Evolutionary conservation across 805 yeast genomes (phyloP), one percentile per base, ranked within the genome.

Genomic region (Hanseniaspora valbyensis): DNA sequence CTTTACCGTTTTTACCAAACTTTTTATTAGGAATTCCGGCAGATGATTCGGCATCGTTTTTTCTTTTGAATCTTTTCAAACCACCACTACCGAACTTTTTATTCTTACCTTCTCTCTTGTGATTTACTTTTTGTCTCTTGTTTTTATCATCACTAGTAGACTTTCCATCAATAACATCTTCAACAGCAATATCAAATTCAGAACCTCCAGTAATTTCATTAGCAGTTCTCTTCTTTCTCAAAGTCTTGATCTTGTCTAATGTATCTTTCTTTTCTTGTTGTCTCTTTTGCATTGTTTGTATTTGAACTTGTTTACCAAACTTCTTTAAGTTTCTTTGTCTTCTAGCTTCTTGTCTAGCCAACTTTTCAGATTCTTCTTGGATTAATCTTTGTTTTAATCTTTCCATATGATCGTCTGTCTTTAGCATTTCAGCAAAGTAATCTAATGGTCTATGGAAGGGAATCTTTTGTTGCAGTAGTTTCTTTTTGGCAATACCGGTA

Each of bases 361-460:
- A 84, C 78, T 86, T 86, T 65, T 82, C 83, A 52, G 81, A 73
- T 28, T 82, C 83, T 64, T 87, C 96, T 56, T 78, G 75, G 40
- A 88, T 73, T 58, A 90, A 74, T 67, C 85, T 87, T 61, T 72
- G 69, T 73, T 86, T 88, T 62, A 92, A 75, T 68, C 79, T 85
- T 62, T 87, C 96, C 98, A 92, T 92, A 67, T 92, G 99, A 66
- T 87, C 96, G 66, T 92, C 98, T 50, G 89, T 81, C 71, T 92
- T 92, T 54, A 88, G 85, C 98, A 92, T 92, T 69, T 92, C 98
- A 18, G 98, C 99, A 69, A 92, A 92, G 66, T 86, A 92, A 65
- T 92, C 98, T 60, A 77, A 70, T 33, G 99, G 99, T 66, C 98
- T 78, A 26, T 94, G 74, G 65, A 92, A 92, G 54, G 96, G 87